Evolutionary conservation across 441 rosid genomes (phyloP).

Genomic region (Adansonia madagascariensis): DNA sequence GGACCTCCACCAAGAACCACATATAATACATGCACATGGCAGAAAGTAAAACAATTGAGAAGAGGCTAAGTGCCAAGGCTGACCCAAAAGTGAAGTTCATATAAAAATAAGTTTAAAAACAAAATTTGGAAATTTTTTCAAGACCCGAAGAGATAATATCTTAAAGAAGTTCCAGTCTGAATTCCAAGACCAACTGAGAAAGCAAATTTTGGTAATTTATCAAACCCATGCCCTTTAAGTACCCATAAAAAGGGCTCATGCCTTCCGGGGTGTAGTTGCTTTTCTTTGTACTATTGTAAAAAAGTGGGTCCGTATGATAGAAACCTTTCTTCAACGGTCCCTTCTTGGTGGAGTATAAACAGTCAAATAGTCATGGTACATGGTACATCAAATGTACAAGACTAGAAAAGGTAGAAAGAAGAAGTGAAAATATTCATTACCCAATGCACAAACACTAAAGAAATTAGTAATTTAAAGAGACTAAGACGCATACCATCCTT

Average conservation of each 20-base stretch:
- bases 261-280: background rate
- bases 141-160: background rate
- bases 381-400: conserved; percentile 12
- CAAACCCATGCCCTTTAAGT: background rate
- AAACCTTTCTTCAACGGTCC: background rate
- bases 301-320: background rate
- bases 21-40: background rate
- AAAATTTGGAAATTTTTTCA: background rate
- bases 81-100: conserved; percentile 2
- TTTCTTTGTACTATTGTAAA: background rate
- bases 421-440: background rate
- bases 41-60: background rate
- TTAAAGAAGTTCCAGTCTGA: background rate
- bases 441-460: background rate
- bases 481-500: conserved; percentile 71
- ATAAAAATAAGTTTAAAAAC: background rate
- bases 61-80: background rate
- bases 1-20: background rate
- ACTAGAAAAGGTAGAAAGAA: background rate
- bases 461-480: conserved; percentile 13
- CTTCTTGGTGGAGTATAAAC: background rate
- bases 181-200: background rate
- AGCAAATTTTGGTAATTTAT: background rate
- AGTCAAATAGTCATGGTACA: conserved; percentile 14
- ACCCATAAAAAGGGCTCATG: background rate